These are phyloP conservation scores for Mycena vitilis DNA, from an alignment of 768 basidiomycete species.

Conservation along the genomic window DNA sequence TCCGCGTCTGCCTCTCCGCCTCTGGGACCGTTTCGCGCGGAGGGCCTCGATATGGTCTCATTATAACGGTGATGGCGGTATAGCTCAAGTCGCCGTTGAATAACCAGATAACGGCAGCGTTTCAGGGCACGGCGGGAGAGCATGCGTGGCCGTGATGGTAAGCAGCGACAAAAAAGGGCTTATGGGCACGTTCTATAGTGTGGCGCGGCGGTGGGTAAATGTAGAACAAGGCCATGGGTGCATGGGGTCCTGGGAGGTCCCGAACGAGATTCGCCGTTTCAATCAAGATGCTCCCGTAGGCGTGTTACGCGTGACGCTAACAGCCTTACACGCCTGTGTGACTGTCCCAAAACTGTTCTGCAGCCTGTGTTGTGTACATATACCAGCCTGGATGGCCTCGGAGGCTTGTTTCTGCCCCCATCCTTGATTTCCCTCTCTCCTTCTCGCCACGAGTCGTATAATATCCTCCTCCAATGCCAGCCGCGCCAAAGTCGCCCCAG, in stretches of 20 bases:
- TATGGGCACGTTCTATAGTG: background rate
- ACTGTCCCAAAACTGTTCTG: slow-evolving; percentile 18
- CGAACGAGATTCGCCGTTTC: too few relatives aligned
- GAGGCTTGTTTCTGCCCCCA: slow-evolving; percentile 5
- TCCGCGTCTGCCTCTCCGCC: background rate
- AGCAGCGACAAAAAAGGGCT: background rate
- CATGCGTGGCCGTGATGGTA: slow-evolving; percentile 15
- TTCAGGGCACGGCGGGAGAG: slow-evolving; percentile 15
- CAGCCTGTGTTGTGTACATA: slow-evolving; percentile 31
- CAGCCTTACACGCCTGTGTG: slow-evolving; percentile 2
- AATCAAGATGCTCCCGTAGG: background rate
- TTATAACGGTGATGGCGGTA: background rate
- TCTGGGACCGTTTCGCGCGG: slow-evolving; percentile 1
- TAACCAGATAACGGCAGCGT: too few relatives aligned
- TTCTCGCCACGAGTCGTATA: slow-evolving; percentile 34
- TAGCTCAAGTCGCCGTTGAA: background rate
- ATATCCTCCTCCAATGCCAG: slow-evolving; percentile 46
- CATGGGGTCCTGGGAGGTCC: background rate
- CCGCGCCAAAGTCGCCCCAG: slow-evolving; percentile 55
- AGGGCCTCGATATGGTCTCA: slow-evolving; percentile 7
- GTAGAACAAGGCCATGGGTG: slow-evolving; percentile 23
- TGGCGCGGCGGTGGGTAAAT: background rate
- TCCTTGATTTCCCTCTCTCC: slow-evolving; percentile 32
- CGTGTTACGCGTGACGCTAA: background rate
- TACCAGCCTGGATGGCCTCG: slow-evolving; percentile 29